Percentiles rank a stretch among this genome's conserved stretches.
phyloP scores from a whole-genome alignment of 331 rosid genomes.

The Cydonia oblonga region DNA sequence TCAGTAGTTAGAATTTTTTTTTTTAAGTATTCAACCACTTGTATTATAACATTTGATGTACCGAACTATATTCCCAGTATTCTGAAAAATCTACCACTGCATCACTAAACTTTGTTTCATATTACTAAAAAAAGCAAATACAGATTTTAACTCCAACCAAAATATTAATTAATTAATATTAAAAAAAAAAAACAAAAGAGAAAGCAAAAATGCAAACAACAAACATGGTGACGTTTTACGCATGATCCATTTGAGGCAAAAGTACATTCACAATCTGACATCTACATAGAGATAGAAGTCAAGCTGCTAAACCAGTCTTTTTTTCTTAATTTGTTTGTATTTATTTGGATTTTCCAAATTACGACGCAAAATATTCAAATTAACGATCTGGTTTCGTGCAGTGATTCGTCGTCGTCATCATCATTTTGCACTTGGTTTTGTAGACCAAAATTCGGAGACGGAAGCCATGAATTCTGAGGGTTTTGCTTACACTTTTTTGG shows the following conservation, averaged over 20 bases:
- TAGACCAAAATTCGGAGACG: background rate
- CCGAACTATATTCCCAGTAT: rapidly evolving
- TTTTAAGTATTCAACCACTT: no score
- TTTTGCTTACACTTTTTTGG: background rate
- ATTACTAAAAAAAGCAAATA: background rate
- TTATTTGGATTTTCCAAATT: background rate
- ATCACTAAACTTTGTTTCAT: background rate
- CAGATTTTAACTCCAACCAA: background rate
- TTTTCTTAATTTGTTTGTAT: background rate
- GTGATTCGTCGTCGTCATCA: background rate
- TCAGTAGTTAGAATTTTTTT: no score
- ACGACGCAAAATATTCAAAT: background rate
- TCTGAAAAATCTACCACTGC: no score
- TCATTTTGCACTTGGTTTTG: background rate
- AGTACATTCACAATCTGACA: background rate
- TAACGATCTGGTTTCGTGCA: background rate
- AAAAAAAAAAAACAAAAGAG: background rate
- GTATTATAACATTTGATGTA: no score
- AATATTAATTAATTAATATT: background rate
- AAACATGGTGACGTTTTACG: background rate
- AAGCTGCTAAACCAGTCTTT: background rate
- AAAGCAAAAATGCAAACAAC: background rate
- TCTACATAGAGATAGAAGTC: background rate
- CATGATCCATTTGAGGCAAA: background rate
- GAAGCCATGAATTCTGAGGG: background rate